Percentiles rank a stretch among this genome's conserved stretches.
phyloP scores from a whole-genome alignment of 176 grass and related monocot species.

The Bonia amplexicaulis region DNA sequence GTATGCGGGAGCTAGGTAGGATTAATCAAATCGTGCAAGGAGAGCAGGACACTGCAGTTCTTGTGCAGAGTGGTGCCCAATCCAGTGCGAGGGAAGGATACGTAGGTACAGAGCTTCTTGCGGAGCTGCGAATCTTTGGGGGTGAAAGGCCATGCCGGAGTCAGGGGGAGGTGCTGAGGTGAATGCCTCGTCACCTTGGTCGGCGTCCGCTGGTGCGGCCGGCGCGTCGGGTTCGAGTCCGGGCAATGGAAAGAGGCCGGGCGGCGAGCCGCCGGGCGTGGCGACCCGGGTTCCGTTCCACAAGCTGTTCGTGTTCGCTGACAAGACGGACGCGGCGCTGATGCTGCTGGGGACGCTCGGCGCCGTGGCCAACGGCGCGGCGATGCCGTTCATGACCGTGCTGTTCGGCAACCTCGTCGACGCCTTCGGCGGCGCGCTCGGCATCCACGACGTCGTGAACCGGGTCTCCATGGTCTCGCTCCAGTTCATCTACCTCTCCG shows the following conservation, averaged over 20 bases:
- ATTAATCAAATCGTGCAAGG: not conserved
- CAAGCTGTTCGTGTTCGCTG: slow-evolving; percentile 84
- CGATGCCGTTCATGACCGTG: slow-evolving; percentile 90
- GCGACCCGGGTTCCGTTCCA: slow-evolving; percentile 64
- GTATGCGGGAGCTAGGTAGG: slow-evolving; percentile 41
- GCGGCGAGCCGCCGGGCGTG: not conserved
- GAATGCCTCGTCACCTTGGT: not conserved
- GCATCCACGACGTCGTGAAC: slow-evolving; percentile 49
- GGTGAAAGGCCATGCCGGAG: slow-evolving; percentile 30
- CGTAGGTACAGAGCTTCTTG: not conserved
- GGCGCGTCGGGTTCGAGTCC: not conserved
- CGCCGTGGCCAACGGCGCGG: slow-evolving; percentile 74
- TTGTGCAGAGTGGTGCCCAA: not conserved
- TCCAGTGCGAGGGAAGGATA: not conserved
- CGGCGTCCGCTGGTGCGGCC: not conserved
- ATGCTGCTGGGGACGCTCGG: slow-evolving; percentile 73
- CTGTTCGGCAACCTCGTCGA: slow-evolving; percentile 79
- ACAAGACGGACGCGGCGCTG: slow-evolving; percentile 58
- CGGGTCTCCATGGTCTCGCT: slow-evolving; percentile 79
- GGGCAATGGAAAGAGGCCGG: not conserved
- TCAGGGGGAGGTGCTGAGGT: slow-evolving; percentile 39
- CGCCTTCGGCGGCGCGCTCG: slow-evolving; percentile 72
- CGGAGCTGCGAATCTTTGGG: slow-evolving; percentile 12
- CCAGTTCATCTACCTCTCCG: slow-evolving; percentile 78
- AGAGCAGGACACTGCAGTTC: not conserved